Evolutionary conservation across 768 basidiomycete species (phyloP).

Genomic region (Russula compacta): DNA sequence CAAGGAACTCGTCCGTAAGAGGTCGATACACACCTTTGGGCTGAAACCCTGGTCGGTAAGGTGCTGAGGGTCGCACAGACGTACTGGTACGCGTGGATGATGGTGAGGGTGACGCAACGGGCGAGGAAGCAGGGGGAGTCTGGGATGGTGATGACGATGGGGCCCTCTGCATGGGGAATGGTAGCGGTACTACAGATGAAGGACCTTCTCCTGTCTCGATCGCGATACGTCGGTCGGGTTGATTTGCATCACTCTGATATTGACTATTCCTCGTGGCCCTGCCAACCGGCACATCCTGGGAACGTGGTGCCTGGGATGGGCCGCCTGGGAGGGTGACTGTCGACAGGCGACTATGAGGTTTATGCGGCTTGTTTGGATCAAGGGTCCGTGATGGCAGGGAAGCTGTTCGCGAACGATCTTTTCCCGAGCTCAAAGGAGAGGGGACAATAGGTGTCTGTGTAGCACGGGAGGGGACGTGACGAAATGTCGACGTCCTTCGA

Average conservation of each 20-base stretch:
- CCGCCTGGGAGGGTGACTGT: conserved; percentile 13
- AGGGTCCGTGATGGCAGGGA: conserved; percentile 20
- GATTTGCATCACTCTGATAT: background rate
- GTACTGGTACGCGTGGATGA: conserved; percentile 13
- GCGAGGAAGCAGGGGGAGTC: conserved; percentile 18
- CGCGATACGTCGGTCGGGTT: background rate
- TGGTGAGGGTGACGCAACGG: conserved; percentile 21
- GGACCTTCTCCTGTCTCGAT: background rate
- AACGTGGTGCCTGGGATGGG: background rate
- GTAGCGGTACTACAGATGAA: background rate
- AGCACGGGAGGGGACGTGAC: conserved; percentile 36
- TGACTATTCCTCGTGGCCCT: background rate
- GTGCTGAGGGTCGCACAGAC: conserved; percentile 32
- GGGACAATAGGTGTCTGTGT: conserved; percentile 24
- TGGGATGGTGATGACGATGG: conserved; percentile 20
- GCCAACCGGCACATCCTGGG: conserved; percentile 1
- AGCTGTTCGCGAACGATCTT: conserved; percentile 14
- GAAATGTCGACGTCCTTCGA: conserved; percentile 42
- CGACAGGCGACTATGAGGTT: conserved; percentile 17
- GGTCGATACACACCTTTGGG: conserved; percentile 76
- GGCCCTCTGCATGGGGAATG: background rate
- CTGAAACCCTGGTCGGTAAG: conserved; percentile 89
- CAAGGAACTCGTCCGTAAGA: conserved; percentile 75
- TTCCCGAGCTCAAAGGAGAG: conserved; percentile 30
- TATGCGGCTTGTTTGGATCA: conserved; percentile 10